Conservation (phyloP, 192 early-diverging fungal genomes). For the Entophlyctis helioformis region DNA sequence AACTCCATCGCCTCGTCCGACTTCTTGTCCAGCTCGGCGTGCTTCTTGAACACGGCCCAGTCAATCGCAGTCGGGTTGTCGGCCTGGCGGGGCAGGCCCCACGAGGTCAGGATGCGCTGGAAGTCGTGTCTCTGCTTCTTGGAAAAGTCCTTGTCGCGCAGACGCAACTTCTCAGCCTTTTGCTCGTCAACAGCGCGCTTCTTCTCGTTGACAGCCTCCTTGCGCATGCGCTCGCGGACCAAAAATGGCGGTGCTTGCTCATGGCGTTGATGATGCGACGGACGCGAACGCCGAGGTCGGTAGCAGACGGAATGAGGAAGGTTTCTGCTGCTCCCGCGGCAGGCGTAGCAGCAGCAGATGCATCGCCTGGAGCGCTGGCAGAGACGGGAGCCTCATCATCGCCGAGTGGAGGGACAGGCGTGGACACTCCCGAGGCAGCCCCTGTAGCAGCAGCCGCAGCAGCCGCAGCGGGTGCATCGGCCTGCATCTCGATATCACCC, state of each 20-base stretch:
- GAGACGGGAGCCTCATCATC: too few relatives aligned
- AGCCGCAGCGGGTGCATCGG: too few relatives aligned
- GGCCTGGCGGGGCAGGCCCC: constrained; percentile 24
- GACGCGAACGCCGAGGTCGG: constrained; percentile 32
- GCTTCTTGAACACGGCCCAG: constrained; percentile 61
- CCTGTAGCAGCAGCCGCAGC: too few relatives aligned
- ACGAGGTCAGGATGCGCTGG: constrained; percentile 33
- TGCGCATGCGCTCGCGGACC: constrained; percentile 14
- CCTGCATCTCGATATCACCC: background rate
- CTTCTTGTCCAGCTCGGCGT: constrained; percentile 51
- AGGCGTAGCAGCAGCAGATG: too few relatives aligned
- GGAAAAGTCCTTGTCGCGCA: constrained; percentile 25
- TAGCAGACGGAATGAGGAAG: constrained; percentile 34
- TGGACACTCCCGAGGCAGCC: too few relatives aligned
- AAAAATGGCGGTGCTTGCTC: constrained; percentile 23
- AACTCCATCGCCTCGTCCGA: constrained; percentile 53
- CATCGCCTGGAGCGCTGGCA: too few relatives aligned
- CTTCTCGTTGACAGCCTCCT: constrained; percentile 27
- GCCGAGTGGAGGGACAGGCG: too few relatives aligned
- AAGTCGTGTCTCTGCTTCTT: constrained; percentile 41
- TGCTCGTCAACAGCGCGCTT: too few relatives aligned
- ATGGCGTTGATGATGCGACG: constrained; percentile 32
- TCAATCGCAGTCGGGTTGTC: constrained; percentile 11
- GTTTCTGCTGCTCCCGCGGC: too few relatives aligned
- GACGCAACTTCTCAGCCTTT: constrained; percentile 11